Evolutionary conservation across 768 basidiomycete species (phyloP), one percentile per base, ranked within the genome.

Genomic region (Hericium rajendrae): DNA sequence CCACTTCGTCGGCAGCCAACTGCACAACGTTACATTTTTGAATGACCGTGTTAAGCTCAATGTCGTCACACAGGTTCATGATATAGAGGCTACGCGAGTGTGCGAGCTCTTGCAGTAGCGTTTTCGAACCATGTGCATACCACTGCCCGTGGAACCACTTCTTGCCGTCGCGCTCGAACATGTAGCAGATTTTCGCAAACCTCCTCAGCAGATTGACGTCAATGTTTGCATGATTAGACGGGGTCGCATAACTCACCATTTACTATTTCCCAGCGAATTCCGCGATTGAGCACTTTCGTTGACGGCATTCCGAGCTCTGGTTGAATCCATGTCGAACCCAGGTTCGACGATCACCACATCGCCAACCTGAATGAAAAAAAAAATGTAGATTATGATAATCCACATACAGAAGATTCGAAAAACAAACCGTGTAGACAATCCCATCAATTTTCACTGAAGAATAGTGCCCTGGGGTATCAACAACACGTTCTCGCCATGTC

Each of bases 101-200:
- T 0, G 85, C 76, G 0, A 78, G 76, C 62, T 90, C 82, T 61
- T 87, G 83, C 1, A 88, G 71, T 10, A 85, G 61, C 0, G 85
- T 88, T 61, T 84, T 81, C 18, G 76, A 80, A 10, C 82, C 82
- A 70, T 87, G 88, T 8, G 73, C 70, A 57, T 81, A 75, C 88
- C 88, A 90, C 56, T 85, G 84, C 1, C 78, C 85, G 67, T 90
- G 88, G 55, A 86, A 83, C 70, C 73, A 76, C 64, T 82, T 83
- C 54, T 62, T 62, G 10, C 62, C 69, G 8, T 65, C 55, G 22
- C 72, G 67, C 54, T 84, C 78, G 59, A 78, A 85, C 57, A 90
- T 78, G 61, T 83, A 86, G 3, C 73, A 74, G 43, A 89, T 84
- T n/a, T 73, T 76, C 51, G 80, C 80, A 63, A 90, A 90, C 88